A percentile compares a stretch with the other conserved stretches of the same genome.
Evolutionary conservation across 177 flowering plant genomes (phyloP).

Genomic region (Vitis hybrid): DNA sequence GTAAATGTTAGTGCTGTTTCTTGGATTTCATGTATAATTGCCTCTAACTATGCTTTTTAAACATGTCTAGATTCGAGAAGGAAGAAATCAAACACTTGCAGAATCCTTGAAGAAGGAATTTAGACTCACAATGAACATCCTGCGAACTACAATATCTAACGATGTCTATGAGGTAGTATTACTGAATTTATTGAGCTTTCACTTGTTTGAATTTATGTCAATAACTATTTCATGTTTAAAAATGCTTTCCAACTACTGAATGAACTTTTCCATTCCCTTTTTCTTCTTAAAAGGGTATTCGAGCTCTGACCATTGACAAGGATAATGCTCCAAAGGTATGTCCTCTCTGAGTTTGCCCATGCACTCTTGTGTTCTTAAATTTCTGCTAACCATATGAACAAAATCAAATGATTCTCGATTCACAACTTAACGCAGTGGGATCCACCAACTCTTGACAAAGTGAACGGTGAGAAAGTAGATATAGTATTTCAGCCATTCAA

Average conservation of each 20-base stretch:
- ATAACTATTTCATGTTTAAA: neutral
- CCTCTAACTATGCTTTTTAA: neutral
- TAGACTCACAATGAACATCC: constrained; percentile 74
- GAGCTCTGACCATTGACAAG: constrained; percentile 88
- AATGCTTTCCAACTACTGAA: constrained; percentile 4
- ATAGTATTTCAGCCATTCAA: constrained; percentile 65
- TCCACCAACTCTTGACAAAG: constrained; percentile 60
- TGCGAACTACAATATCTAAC: constrained; percentile 56
- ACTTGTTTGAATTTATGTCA: neutral
- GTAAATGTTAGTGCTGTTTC: neutral
- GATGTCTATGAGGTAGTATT: constrained; percentile 86
- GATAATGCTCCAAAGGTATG: constrained; percentile 87
- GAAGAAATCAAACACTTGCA: constrained; percentile 60
- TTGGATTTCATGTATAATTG: neutral
- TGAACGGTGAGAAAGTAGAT: constrained; percentile 52
- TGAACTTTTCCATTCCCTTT: constrained; percentile 1
- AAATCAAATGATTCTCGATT: neutral
- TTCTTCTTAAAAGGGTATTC: constrained; percentile 57
- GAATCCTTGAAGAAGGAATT: constrained; percentile 89
- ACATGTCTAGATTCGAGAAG: constrained; percentile 72
- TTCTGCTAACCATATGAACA: too few relatives aligned
- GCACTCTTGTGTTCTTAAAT: neutral
- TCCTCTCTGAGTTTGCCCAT: constrained; percentile 9
- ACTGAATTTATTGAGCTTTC: neutral
- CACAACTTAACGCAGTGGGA: constrained; percentile 58